These are phyloP conservation scores for Periconia sp. DNA, from an alignment of 2,329 filamentous ascomycete genomes.

Conservation along the genomic window DNA sequence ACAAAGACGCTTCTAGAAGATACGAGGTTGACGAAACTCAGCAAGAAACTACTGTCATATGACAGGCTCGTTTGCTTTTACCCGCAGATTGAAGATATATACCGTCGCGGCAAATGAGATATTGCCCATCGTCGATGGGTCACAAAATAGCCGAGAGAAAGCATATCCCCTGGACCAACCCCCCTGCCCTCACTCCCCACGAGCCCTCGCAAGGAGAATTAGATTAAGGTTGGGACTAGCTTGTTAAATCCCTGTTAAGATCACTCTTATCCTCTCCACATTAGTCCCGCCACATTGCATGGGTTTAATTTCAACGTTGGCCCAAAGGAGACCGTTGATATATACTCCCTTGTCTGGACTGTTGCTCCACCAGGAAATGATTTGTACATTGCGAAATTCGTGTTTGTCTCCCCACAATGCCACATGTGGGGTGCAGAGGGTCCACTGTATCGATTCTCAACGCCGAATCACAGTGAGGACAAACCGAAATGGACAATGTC, in stretches of 20 bases:
- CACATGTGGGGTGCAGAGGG: background rate
- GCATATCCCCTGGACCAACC: background rate
- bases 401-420: slow-evolving; percentile 2
- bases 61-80: slow-evolving; percentile 29
- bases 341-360: too few relatives aligned
- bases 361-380: too few relatives aligned
- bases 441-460: too few relatives aligned
- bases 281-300: background rate
- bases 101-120: background rate
- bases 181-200: background rate
- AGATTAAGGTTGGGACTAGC: background rate
- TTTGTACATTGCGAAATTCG: background rate
- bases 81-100: slow-evolving; percentile 30
- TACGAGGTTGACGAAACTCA: background rate
- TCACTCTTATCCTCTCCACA: background rate
- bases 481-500: too few relatives aligned
- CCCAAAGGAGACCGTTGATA: too few relatives aligned
- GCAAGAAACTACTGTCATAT: slow-evolving; percentile 2
- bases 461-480: too few relatives aligned
- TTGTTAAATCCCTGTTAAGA: background rate
- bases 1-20: background rate
- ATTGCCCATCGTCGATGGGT: background rate
- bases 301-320: background rate
- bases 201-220: background rate
- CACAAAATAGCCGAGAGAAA: background rate